phyloP scores from a whole-genome alignment of 176 grass and related monocot species.

The Neostapfia colusana region DNA sequence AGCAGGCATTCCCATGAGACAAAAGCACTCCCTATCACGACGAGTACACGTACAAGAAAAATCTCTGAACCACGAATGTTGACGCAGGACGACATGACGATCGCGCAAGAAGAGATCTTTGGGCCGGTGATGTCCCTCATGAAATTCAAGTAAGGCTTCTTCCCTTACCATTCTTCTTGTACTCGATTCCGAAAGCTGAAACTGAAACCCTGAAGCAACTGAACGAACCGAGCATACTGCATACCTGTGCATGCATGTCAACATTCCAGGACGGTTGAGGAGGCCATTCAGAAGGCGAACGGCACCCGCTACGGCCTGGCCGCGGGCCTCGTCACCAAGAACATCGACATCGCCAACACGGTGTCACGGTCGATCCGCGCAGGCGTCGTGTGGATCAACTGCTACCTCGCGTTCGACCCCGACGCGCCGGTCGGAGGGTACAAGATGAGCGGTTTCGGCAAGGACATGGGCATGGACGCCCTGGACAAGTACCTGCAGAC shows the following conservation, averaged over 20 bases:
- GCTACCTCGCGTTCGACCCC: constrained; percentile 61
- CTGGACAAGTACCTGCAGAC: constrained; percentile 78
- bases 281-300: constrained; percentile 78
- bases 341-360: constrained; percentile 61
- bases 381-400: constrained; percentile 69
- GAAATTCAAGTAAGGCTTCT: constrained; percentile 65
- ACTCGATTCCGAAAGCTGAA: neutral
- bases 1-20: neutral
- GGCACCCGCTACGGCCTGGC: constrained; percentile 71
- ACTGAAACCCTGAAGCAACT: constrained; percentile 12
- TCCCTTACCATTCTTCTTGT: constrained; percentile 15
- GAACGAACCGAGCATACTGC: neutral
- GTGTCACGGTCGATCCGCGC: constrained; percentile 62
- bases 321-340: constrained; percentile 70
- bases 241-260: too few relatives aligned
- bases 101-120: constrained; percentile 72
- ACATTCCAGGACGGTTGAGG: constrained; percentile 62
- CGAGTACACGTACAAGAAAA: neutral
- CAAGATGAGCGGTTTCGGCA: constrained; percentile 85
- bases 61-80: neutral
- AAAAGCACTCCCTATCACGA: neutral
- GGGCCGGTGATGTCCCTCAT: constrained; percentile 72
- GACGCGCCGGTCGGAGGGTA: constrained; percentile 67
- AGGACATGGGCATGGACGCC: constrained; percentile 70
- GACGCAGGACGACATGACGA: constrained; percentile 61